Evolutionary conservation across 2,329 filamentous ascomycete species (phyloP), one percentile per base, ranked within the genome.

Genomic region (Xylogone sp.): DNA sequence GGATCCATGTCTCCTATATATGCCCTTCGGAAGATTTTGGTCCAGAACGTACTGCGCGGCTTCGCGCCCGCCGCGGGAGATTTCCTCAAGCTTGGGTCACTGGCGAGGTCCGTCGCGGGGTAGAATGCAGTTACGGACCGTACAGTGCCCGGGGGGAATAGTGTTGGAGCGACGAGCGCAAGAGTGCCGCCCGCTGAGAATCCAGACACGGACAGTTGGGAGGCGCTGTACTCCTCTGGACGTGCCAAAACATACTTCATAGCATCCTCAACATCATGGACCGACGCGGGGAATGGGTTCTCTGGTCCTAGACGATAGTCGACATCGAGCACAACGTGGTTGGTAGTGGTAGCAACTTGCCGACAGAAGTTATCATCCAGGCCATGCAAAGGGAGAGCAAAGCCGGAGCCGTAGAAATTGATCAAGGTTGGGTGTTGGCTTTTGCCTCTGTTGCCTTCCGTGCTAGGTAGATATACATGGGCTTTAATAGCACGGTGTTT

Each of bases 41-140:
- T 44, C 39, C 65, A 27, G 3, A 21, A 49, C 2, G 59, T 46
- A 10, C 65, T 58, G 6, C 65, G 50, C 2, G 55, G 45, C 9
- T 49, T 56, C 10, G 53, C 49, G 12, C 55, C 51, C 2, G 61
- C 57, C 5, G 66, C 60, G 0, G 68, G 63, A 0, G 69, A 58
- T 0, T 42, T 53, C 46, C 68, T 71, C 1, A 53, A 31, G 12
- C 61, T 60, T 0, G 69, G 65, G 5, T 60, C 50, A 7, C 62
- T 58, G 1, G 54, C 57, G 19, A 72, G 53, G 45, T 72, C 65
- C 2, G 62, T 62, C 0, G 66, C 63, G 0, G 72, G 64, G 24
- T 70, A 82, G 65, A 73, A 75, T 44, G 70, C 65, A 50, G 79
- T 74, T 53, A 78, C 70, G 6, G 76, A 76, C 43, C 70, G 71